Percentiles rank a stretch among this genome's conserved stretches.
These are phyloP conservation scores for Podospora sp. DNA, from an alignment of 495 filamentous ascomycete species.

Conservation along the genomic window DNA sequence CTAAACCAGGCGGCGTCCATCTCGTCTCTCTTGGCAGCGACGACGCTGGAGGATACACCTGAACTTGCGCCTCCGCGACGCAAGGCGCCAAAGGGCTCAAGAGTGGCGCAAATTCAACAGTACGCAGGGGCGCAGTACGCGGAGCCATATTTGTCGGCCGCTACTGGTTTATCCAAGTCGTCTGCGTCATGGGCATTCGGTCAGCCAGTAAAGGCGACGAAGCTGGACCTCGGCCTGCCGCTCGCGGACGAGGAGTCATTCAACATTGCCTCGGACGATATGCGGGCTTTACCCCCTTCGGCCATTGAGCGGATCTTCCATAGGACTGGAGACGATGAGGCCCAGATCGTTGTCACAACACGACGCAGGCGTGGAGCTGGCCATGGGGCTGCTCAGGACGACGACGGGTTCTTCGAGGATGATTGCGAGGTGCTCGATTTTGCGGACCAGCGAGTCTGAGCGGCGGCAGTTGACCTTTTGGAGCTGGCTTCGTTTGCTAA, in stretches of 20 bases:
- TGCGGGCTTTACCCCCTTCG: conserved; percentile 54
- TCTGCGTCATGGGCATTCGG: conserved; percentile 71
- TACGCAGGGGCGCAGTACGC: neutral
- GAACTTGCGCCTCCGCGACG: conserved; percentile 22
- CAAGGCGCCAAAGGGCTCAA: conserved; percentile 22
- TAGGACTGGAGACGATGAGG: conserved; percentile 65
- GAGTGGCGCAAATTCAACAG: conserved; percentile 11
- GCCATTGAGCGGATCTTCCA: conserved; percentile 60
- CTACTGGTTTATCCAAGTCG: neutral
- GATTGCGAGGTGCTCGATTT: conserved; percentile 93
- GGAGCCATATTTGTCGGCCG: neutral
- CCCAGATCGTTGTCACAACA: conserved; percentile 81
- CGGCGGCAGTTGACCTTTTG: conserved; percentile 18
- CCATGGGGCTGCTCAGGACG: conserved; percentile 53
- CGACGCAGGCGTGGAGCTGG: conserved; percentile 63
- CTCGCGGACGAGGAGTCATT: conserved; percentile 59
- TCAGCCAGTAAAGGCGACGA: conserved; percentile 59
- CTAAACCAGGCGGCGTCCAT: conserved; percentile 30
- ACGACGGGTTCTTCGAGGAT: conserved; percentile 89
- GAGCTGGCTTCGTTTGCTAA: neutral
- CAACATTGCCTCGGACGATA: conserved; percentile 51
- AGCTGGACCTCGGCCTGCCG: conserved; percentile 61
- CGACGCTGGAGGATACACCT: conserved; percentile 33
- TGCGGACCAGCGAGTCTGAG: conserved; percentile 79
- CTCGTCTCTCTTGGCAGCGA: conserved; percentile 34